A percentile compares a stretch with the other conserved stretches of the same genome.
phyloP scores from a whole-genome alignment of 495 filamentous ascomycete genomes.

The Staphylotrichum tortipilum region DNA sequence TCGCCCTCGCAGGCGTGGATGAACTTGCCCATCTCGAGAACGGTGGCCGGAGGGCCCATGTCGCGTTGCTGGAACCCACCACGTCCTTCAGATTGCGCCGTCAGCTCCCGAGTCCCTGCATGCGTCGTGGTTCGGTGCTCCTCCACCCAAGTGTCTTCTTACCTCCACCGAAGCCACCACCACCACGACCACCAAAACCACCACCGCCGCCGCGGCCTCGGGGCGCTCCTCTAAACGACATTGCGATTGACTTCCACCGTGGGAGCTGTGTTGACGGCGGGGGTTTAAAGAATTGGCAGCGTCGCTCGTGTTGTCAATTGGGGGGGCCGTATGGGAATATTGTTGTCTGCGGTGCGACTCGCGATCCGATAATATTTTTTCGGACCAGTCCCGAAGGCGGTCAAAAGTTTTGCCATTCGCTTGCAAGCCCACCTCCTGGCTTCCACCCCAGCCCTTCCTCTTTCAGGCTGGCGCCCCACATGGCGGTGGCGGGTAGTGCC shows the following conservation, averaged over 20 bases:
- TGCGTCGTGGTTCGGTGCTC: too few species aligned
- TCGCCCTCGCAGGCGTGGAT: constrained; percentile 93
- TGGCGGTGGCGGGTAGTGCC: too few species aligned
- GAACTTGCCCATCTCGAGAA: constrained; percentile 81
- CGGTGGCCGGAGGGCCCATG: constrained; percentile 44
- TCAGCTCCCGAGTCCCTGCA: background rate
- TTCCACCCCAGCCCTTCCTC: too few species aligned
- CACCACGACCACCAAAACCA: constrained; percentile 11
- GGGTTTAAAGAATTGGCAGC: background rate
- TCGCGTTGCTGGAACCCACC: constrained; percentile 47
- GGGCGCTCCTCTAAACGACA: constrained; percentile 27
- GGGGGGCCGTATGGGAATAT: background rate
- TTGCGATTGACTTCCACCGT: constrained; percentile 9
- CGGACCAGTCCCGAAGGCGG: constrained; percentile 11
- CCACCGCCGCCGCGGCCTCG: constrained; percentile 23
- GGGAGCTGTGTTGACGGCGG: constrained; percentile 5
- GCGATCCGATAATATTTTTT: constrained; percentile 10
- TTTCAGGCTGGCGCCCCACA: too few species aligned
- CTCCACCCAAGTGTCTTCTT: too few species aligned
- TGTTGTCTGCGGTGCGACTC: background rate
- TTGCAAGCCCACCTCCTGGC: background rate
- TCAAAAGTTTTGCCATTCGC: constrained; percentile 9
- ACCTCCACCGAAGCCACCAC: constrained; percentile 10
- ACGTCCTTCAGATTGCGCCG: constrained; percentile 30
- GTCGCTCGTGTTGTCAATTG: constrained; percentile 3